Evolutionary conservation across 2,329 filamentous ascomycete genomes (phyloP).

Genomic region (Colletotrichum lupini): DNA sequence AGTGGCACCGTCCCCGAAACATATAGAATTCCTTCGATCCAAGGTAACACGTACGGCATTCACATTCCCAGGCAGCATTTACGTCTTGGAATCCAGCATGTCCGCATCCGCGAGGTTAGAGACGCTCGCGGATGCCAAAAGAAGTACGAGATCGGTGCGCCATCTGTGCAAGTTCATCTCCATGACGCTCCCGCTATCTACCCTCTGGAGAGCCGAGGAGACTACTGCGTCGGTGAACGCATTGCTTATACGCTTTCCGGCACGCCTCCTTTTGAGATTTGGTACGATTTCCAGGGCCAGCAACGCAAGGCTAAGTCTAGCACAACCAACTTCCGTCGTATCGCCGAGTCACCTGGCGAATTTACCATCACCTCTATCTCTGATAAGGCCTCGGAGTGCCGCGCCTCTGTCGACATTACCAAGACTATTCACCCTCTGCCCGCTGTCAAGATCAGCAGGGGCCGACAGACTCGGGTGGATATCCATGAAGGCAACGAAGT

Average conservation of each 20-base stretch:
- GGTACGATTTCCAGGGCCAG: conserved; percentile 87
- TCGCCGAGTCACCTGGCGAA: conserved; percentile 89
- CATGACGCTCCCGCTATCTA: conserved; percentile 94
- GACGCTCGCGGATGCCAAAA: conserved; percentile 89
- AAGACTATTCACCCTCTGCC: conserved; percentile 94
- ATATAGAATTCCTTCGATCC: conserved; percentile 84
- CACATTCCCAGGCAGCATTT: conserved; percentile 87
- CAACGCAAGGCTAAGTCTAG: conserved; percentile 82
- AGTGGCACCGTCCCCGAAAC: conserved; percentile 82
- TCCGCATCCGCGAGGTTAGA: conserved; percentile 89
- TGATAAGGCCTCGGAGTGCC: conserved; percentile 90
- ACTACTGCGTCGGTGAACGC: conserved; percentile 96
- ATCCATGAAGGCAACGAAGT: conserved; percentile 97
- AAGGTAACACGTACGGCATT: conserved; percentile 79
- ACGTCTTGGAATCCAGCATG: conserved; percentile 87
- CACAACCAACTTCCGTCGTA: conserved; percentile 88
- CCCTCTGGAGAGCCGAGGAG: conserved; percentile 82
- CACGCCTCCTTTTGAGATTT: conserved; percentile 90
- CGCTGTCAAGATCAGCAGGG: conserved; percentile 89
- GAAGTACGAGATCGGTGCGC: conserved; percentile 75
- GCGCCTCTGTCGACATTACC: conserved; percentile 79
- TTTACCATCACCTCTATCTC: conserved; percentile 89
- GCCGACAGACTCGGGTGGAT: conserved; percentile 82
- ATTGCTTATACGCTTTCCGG: conserved; percentile 93
- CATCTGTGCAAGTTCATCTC: conserved; percentile 89